Evolutionary conservation across 495 filamentous ascomycete genomes (phyloP).

Genomic region (Oleoguttula mirabilis): DNA sequence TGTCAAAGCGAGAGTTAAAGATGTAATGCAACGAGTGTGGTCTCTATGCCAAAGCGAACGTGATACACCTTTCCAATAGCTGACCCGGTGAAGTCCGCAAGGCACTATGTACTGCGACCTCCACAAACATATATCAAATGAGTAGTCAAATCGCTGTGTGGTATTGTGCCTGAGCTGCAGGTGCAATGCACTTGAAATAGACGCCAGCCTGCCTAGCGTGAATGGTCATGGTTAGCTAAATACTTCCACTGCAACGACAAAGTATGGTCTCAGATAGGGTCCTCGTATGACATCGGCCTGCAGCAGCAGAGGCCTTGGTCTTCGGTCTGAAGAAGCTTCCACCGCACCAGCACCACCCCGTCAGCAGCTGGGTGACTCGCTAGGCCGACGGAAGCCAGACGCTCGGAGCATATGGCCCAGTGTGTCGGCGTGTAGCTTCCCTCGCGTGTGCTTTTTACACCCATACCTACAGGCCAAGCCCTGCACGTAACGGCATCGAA

Average conservation of each 20-base stretch:
- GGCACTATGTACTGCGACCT: conserved; percentile 1
- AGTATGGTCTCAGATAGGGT: background rate
- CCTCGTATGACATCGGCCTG: conserved; percentile 4
- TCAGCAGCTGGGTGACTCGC: background rate
- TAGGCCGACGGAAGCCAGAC: background rate
- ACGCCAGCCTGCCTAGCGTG: conserved; percentile 4
- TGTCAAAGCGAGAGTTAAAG: too few species aligned
- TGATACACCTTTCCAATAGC: background rate
- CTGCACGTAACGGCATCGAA: background rate
- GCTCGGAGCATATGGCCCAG: background rate
- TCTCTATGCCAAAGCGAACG: too few species aligned
- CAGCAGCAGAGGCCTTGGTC: conserved; percentile 1
- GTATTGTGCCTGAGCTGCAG: conserved; percentile 1
- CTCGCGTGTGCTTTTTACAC: background rate
- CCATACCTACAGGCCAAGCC: background rate
- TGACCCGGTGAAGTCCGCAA: background rate
- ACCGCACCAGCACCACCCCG: background rate
- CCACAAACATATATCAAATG: background rate
- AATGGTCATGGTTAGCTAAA: conserved; percentile 2
- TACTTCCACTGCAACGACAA: background rate
- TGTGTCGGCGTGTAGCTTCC: background rate
- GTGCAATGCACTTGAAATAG: conserved; percentile 6
- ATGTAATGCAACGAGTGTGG: too few species aligned
- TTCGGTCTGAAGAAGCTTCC: background rate
- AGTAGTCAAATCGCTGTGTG: background rate